Evolutionary conservation across 116 monocot species (phyloP), one percentile per base, ranked within the genome.

Genomic region (Phalaenopsis hybrid): DNA sequence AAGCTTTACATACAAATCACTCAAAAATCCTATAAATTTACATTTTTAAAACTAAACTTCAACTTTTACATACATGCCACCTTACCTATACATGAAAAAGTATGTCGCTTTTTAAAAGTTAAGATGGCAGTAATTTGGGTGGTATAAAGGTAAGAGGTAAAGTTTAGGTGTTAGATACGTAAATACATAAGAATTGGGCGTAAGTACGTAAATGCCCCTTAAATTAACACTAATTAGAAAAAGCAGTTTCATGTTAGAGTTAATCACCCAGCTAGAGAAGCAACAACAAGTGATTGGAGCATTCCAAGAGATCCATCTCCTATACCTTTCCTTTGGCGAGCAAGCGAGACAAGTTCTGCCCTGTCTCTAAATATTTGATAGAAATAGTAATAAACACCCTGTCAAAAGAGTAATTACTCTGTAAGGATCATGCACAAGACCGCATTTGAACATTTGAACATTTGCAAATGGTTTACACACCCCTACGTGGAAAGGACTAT

Each of bases 381-480:
- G 86, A 99, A 92, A 82, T 95, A 99, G 50, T 99, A 95, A 84
- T 99, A 99, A 43, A 99, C 92, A 81, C 98, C 98, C 95, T 98
- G 86, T 69, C 55, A 74, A 43, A 61, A 73, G 73, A 41, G 5
- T 3, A 73, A 73, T 23, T 28, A 65, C 65, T 65, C n/a, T 65
- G 65, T 41, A 43, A 73, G 73, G 73, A 23, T 73, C 73, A 73
- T 41, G 23, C 65, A 41, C 10, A 13, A 73, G 41, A 73, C 55
- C 21, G 73, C 73, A 73, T 73, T 73, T 73, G 21, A 25, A 65
- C 5, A 65, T 65, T 65, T 5, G 6, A 25, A 25, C n/a, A 8
- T 8, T 65, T 23, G 5, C 21, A 65, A 65, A 65, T 65, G 65
- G 23, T 11, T 65, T 65, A 25, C 28, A 65, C 21, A 65, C 21